Evolutionary conservation across 2,329 filamentous ascomycete genomes (phyloP).

Genomic region (Paradendryphiella salina): DNA sequence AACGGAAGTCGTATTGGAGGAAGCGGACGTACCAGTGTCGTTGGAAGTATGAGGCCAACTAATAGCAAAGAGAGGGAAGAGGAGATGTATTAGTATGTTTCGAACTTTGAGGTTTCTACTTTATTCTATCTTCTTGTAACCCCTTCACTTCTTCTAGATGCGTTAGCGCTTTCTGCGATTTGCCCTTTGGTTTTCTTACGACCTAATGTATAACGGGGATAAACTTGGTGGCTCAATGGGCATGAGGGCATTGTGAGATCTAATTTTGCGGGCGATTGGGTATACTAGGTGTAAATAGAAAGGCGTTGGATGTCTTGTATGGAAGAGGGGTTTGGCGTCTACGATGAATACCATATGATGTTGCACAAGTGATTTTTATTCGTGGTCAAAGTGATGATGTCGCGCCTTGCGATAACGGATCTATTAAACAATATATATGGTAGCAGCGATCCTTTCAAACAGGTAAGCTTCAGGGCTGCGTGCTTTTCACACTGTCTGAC

Average conservation of each 20-base stretch:
- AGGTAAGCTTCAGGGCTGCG: too few species aligned
- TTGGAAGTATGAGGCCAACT: slow-evolving; percentile 19
- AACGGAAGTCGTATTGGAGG: slow-evolving; percentile 24
- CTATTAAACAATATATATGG: too few species aligned
- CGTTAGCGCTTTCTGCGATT: not conserved
- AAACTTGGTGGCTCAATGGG: slow-evolving; percentile 1
- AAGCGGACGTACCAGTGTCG: slow-evolving; percentile 27
- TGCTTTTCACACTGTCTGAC: too few species aligned
- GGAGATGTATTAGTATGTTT: slow-evolving; percentile 30
- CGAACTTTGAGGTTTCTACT: not conserved
- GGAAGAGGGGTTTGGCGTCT: not conserved
- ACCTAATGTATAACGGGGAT: slow-evolving; percentile 14
- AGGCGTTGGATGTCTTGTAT: not conserved
- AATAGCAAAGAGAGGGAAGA: slow-evolving; percentile 20
- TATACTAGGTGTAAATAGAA: not conserved
- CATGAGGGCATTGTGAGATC: not conserved
- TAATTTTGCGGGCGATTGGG: not conserved
- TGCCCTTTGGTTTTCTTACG: slow-evolving; percentile 7
- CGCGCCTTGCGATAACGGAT: too few species aligned
- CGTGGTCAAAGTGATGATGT: too few species aligned
- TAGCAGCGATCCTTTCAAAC: too few species aligned
- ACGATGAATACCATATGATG: not conserved
- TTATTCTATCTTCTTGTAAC: not conserved
- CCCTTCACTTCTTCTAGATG: slow-evolving; percentile 5
- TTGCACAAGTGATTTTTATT: too few species aligned